Conservation (phyloP, 768 basidiomycete species). For the Coprinopsis cinerea region DNA sequence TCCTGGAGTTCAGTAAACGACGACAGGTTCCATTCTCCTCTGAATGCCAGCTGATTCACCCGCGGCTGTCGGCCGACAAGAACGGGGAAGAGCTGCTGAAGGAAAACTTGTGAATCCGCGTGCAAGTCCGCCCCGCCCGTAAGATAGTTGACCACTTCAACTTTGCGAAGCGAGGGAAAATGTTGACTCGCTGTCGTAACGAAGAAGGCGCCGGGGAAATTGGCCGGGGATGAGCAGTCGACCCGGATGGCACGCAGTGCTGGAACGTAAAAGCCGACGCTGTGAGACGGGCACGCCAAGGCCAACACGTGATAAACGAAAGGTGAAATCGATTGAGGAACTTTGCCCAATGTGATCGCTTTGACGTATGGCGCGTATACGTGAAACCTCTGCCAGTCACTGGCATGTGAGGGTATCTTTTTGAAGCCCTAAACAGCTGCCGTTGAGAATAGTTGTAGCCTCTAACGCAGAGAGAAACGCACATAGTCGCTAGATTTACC, state of each 20-base stretch:
- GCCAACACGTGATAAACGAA: background rate
- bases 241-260: background rate
- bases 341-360: background rate
- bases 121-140: too few species aligned
- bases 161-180: too few species aligned
- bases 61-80: too few species aligned
- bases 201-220: too few species aligned
- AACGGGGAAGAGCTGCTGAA: too few species aligned
- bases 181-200: too few species aligned
- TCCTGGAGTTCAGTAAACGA: too few species aligned
- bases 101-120: too few species aligned
- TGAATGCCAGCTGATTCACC: too few species aligned
- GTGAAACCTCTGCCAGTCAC: background rate
- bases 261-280: background rate
- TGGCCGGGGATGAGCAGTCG: background rate
- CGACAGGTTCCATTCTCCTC: too few species aligned
- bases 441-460: background rate
- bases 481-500: too few species aligned
- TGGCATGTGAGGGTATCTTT: background rate
- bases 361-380: background rate
- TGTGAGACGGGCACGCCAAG: background rate
- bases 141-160: too few species aligned
- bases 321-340: background rate
- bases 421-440: background rate
- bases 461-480: background rate